A percentile compares a stretch with the other conserved stretches of the same genome.
Evolutionary conservation across 768 basidiomycete species (phyloP).

Genomic region (Dentipellis sp.): DNA sequence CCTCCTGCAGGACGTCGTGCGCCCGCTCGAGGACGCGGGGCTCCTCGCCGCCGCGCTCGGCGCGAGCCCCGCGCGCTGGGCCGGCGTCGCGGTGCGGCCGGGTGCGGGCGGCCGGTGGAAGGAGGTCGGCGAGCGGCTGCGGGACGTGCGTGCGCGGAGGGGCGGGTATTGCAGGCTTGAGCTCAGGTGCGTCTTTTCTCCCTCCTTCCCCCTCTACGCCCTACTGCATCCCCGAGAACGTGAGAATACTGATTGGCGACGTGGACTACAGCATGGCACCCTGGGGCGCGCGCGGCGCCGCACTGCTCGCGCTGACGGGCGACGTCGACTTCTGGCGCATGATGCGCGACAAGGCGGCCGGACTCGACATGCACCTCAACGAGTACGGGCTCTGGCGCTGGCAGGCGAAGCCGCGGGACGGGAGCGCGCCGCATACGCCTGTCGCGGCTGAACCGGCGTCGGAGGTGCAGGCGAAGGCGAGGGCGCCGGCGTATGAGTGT

Average conservation of each 20-base stretch:
- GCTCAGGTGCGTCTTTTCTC: slow-evolving; percentile 14
- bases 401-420: slow-evolving; percentile 22
- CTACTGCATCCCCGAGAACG: no score
- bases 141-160: slow-evolving; percentile 15
- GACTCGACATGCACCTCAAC: slow-evolving; percentile 41
- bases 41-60: slow-evolving; percentile 32
- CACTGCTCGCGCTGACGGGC: slow-evolving; percentile 47
- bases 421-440: no score
- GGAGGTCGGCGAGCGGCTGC: slow-evolving; percentile 17
- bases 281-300: slow-evolving; percentile 40
- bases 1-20: slow-evolving; percentile 31
- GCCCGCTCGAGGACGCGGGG: slow-evolving; percentile 33
- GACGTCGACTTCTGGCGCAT: slow-evolving; percentile 38
- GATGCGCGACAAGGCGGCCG: slow-evolving; percentile 32
- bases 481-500: no score
- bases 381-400: slow-evolving; percentile 62
- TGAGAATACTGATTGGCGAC: neutral
- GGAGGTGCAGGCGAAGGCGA: neutral
- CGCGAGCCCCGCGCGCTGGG: slow-evolving; percentile 31
- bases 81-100: slow-evolving; percentile 44
- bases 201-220: neutral
- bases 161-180: slow-evolving; percentile 19
- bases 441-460: no score
- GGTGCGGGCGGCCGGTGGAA: slow-evolving; percentile 21
- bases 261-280: slow-evolving; percentile 30